Percentiles rank a stretch among this genome's conserved stretches.
Conservation (phyloP, 228 moss, liverwort and hornwort genomes). For the Sphagnum fallax region DNA sequence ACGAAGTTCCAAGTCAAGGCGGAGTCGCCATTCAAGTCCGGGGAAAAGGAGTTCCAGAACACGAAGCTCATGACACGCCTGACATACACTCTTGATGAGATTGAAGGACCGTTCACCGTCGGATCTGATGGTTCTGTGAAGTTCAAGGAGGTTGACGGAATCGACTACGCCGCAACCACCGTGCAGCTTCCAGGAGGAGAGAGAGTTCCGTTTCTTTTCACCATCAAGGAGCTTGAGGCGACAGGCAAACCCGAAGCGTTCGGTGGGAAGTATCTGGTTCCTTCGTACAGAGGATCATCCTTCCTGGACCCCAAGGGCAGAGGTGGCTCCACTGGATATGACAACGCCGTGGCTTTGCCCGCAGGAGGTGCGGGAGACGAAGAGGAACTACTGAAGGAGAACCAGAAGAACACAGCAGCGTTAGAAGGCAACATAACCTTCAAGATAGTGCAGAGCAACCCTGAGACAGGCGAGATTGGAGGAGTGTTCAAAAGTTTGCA, state of each 20-base stretch:
- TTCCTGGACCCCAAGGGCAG: conserved; percentile 99
- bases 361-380: conserved; percentile 85
- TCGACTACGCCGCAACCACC: conserved; percentile 94
- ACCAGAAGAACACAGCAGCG: conserved; percentile 68
- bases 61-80: conserved; percentile 93
- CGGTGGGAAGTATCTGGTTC: conserved; percentile 60
- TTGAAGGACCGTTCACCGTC: conserved; percentile 60
- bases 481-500: conserved; percentile 68
- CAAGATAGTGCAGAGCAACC: conserved; percentile 35
- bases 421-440: conserved; percentile 59
- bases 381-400: conserved; percentile 87
- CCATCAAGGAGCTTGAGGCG: conserved; percentile 83
- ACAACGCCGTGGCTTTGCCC: conserved; percentile 71
- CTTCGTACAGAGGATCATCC: conserved; percentile 88
- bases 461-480: conserved; percentile 56
- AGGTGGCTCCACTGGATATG: conserved; percentile 89
- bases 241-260: conserved; percentile 41
- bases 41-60: conserved; percentile 55
- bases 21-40: conserved; percentile 71
- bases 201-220: conserved; percentile 91
- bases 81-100: conserved; percentile 84
- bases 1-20: conserved; percentile 91
- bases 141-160: conserved; percentile 79
- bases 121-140: conserved; percentile 45
- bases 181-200: conserved; percentile 89